A percentile compares a stretch with the other conserved stretches of the same genome.
phyloP scores from a whole-genome alignment of 805 yeast species.

The Yarrowia deformans region DNA sequence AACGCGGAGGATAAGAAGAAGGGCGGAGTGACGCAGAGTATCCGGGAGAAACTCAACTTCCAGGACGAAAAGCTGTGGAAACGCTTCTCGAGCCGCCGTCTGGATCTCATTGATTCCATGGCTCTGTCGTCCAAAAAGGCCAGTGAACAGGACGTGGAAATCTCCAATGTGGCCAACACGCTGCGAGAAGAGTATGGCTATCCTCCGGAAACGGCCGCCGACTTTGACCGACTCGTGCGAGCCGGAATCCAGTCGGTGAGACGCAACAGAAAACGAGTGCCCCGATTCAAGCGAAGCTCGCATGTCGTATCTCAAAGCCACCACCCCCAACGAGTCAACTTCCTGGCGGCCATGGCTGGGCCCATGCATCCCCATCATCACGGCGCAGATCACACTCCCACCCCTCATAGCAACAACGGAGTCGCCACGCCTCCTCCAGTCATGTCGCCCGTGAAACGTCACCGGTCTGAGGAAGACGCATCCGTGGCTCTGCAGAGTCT shows the following conservation, averaged over 20 bases:
- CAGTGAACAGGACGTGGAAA: conserved; percentile 87
- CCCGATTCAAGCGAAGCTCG: conserved; percentile 29
- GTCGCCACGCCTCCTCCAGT: background rate
- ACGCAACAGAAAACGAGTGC: conserved; percentile 64
- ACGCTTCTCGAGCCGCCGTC: conserved; percentile 84
- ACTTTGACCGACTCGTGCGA: conserved; percentile 87
- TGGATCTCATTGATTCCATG: conserved; percentile 84
- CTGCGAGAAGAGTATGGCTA: conserved; percentile 81
- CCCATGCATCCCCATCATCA: conserved; percentile 33
- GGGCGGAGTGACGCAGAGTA: conserved; percentile 61
- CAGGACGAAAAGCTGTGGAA: conserved; percentile 87
- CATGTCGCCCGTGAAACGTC: conserved; percentile 25
- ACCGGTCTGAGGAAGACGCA: conserved; percentile 33
- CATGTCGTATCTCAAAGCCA: conserved; percentile 8
- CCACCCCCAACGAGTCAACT: conserved; percentile 30
- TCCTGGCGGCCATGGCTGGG: conserved; percentile 36
- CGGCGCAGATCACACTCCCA: background rate
- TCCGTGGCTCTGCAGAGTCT: conserved; percentile 33
- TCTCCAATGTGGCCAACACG: conserved; percentile 76
- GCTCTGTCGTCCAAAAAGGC: conserved; percentile 75
- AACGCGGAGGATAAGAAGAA: conserved; percentile 30
- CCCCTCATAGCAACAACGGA: background rate
- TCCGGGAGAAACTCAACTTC: conserved; percentile 71
- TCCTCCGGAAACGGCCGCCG: conserved; percentile 62
- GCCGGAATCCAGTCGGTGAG: conserved; percentile 95